Evolutionary conservation across 129 eudicot species (phyloP).

Genomic region (Artemisia tridentata): DNA sequence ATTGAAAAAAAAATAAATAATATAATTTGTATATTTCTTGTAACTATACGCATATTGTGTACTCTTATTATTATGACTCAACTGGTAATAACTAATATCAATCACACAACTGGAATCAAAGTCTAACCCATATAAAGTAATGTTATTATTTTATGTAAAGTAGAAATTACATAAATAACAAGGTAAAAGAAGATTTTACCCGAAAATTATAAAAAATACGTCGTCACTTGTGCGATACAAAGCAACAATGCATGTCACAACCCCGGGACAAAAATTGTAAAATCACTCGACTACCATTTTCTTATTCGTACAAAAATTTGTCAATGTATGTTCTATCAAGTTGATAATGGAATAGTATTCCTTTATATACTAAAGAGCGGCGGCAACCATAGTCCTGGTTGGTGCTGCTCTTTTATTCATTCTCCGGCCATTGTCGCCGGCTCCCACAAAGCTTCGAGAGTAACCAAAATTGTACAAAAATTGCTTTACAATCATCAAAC

Average conservation of each 20-base stretch:
- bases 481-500: constrained; percentile 36
- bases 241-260: constrained; percentile 18
- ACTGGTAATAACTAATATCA: no score
- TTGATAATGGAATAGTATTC: constrained; percentile 9
- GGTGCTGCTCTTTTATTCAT: constrained; percentile 26
- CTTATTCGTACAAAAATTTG: constrained; percentile 28
- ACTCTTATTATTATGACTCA: no score
- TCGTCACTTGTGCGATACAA: constrained; percentile 15
- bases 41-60: no score
- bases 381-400: constrained; percentile 21
- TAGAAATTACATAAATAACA: constrained; percentile 20
- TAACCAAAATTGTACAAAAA: constrained; percentile 43
- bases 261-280: constrained; percentile 19
- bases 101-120: not conserved
- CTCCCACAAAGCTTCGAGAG: constrained; percentile 24
- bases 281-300: constrained; percentile 22
- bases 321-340: constrained; percentile 24
- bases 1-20: no score
- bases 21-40: no score
- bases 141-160: constrained; percentile 7
- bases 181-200: constrained; percentile 25
- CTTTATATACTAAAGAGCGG: constrained; percentile 15
- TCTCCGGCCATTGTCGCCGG: constrained; percentile 8
- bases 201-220: constrained; percentile 5
- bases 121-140: not conserved